These are phyloP conservation scores for Irpex rosettiformis DNA, from an alignment of 1,284 basidiomycete species.

Conservation along the genomic window DNA sequence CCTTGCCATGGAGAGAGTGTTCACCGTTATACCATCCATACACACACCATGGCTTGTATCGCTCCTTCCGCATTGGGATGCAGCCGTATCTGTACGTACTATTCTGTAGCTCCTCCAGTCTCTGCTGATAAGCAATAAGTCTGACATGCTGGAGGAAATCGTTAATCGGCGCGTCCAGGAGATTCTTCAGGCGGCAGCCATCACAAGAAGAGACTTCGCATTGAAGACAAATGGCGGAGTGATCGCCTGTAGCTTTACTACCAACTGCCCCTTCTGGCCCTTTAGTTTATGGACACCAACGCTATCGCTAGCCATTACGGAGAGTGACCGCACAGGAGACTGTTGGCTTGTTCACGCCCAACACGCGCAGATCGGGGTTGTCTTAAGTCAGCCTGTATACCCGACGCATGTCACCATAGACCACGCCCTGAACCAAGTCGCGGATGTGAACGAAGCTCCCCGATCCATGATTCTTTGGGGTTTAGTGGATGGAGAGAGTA, in stretches of 20 bases:
- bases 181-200: background rate
- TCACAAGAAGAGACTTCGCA: background rate
- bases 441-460: constrained; percentile 12
- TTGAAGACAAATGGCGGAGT: background rate
- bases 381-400: constrained; percentile 1
- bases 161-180: background rate
- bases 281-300: background rate
- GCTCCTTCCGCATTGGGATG: background rate
- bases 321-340: constrained; percentile 4
- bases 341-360: constrained; percentile 6
- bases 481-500: constrained; percentile 6
- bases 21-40: background rate
- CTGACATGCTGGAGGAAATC: no score
- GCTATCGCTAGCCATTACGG: background rate
- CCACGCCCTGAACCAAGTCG: constrained; percentile 8
- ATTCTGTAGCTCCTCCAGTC: background rate
- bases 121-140: background rate
- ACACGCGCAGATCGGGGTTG: constrained; percentile 9
- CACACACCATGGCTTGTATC: background rate
- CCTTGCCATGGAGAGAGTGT: background rate
- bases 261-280: background rate
- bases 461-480: constrained; percentile 12
- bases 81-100: background rate
- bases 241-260: background rate
- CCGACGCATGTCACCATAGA: constrained; percentile 16